A percentile compares a stretch with the other conserved stretches of the same genome.
phyloP scores from a whole-genome alignment of 148 eudicot species.

The Vaccinium vitisidaea region DNA sequence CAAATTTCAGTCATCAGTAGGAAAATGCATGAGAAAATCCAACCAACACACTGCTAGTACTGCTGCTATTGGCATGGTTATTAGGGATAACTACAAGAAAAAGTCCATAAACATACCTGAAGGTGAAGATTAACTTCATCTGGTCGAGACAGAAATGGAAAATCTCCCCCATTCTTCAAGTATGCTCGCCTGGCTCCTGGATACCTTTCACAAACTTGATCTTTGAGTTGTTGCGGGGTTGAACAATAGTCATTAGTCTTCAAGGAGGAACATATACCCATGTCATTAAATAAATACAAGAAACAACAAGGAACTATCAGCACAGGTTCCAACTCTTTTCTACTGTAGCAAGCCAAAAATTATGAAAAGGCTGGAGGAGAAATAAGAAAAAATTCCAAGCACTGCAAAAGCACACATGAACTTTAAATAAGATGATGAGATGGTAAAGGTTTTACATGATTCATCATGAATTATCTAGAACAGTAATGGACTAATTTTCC shows the following conservation, averaged over 20 bases:
- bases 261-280: constrained; percentile 16
- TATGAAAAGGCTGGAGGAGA: not conserved
- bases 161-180: constrained; percentile 92
- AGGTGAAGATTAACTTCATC: constrained; percentile 98
- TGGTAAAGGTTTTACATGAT: not conserved
- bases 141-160: constrained; percentile 90
- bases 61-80: not conserved
- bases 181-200: constrained; percentile 86
- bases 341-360: not conserved
- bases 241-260: constrained; percentile 90
- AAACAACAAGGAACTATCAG: constrained; percentile 2
- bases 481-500: not conserved
- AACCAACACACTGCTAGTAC: not conserved
- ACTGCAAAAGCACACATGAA: not conserved
- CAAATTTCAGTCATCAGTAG: constrained; percentile 8
- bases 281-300: not conserved
- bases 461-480: constrained; percentile 9
- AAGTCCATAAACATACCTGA: constrained; percentile 50
- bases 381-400: not conserved
- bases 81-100: not conserved
- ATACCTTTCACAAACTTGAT: constrained; percentile 82
- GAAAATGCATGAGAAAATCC: constrained; percentile 13
- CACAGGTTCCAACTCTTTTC: not conserved
- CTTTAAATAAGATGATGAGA: not conserved
- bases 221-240: constrained; percentile 78